A percentile compares a stretch with the other conserved stretches of the same genome.
These are phyloP conservation scores for Heimioporus sp. DNA, from an alignment of 768 basidiomycete genomes.

Conservation along the genomic window DNA sequence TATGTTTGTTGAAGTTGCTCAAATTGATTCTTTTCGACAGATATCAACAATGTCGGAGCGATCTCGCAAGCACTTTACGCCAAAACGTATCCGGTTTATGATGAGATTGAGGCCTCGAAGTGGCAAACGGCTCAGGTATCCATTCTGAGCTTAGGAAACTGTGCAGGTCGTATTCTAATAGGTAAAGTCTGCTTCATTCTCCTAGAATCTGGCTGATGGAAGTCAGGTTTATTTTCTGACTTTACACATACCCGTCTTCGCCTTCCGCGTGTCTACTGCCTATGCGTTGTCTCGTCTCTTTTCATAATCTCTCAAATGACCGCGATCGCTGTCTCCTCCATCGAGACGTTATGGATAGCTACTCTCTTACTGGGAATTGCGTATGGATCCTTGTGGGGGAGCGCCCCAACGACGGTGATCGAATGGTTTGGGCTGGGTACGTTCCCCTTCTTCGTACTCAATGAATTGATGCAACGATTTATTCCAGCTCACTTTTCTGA, in stretches of 20 bases:
- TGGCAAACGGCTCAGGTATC: constrained; percentile 89
- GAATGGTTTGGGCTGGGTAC: constrained; percentile 89
- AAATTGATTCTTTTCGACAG: constrained; percentile 31
- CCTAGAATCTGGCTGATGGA: neutral
- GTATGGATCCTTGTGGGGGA: constrained; percentile 72
- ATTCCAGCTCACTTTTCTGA: constrained; percentile 67
- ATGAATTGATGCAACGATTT: neutral
- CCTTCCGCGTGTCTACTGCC: constrained; percentile 65
- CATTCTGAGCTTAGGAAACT: constrained; percentile 78
- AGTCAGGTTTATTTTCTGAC: constrained; percentile 67
- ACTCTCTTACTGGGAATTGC: constrained; percentile 39
- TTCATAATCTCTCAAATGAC: constrained; percentile 74
- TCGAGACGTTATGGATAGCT: constrained; percentile 61
- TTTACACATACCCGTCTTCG: constrained; percentile 52
- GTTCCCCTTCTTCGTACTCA: constrained; percentile 27
- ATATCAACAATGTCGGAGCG: constrained; percentile 86
- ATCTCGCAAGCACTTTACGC: constrained; percentile 70
- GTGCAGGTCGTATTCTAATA: constrained; percentile 70
- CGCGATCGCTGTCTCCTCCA: constrained; percentile 52
- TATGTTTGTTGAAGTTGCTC: neutral
- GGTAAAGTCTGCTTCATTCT: constrained; percentile 39
- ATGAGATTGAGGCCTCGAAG: constrained; percentile 61
- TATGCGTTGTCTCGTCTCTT: constrained; percentile 61
- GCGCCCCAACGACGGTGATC: constrained; percentile 71
- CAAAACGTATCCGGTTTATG: constrained; percentile 57